These are phyloP conservation scores for Diaporthe helianthi DNA, from an alignment of 2,329 filamentous ascomycete genomes.

Conservation along the genomic window DNA sequence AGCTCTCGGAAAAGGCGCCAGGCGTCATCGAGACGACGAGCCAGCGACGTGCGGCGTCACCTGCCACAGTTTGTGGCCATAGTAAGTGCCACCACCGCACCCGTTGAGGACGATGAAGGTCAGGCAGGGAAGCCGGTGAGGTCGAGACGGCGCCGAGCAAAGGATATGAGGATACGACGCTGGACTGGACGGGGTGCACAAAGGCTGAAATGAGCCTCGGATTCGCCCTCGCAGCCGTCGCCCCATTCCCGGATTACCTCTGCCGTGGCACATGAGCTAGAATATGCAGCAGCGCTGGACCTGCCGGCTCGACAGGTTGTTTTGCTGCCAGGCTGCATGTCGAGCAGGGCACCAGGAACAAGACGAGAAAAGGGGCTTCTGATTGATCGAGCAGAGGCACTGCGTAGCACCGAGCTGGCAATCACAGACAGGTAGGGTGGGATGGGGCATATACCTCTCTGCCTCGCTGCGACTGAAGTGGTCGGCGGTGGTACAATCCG, in stretches of 20 bases:
- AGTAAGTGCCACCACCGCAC: background rate
- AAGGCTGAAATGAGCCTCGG: conserved; percentile 21
- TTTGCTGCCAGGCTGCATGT: conserved; percentile 1
- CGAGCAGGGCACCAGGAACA: conserved; percentile 15
- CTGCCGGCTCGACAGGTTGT: background rate
- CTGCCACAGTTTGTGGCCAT: background rate
- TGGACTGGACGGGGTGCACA: background rate
- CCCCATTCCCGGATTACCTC: background rate
- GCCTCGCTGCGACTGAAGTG: background rate
- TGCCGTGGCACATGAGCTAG: conserved; percentile 21
- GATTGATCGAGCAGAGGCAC: conserved; percentile 20
- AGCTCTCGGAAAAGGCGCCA: conserved; percentile 18
- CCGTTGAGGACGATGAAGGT: background rate
- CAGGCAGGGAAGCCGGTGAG: too few relatives aligned
- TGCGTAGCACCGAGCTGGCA: conserved; percentile 17
- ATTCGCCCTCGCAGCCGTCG: background rate
- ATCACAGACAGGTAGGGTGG: conserved; percentile 15
- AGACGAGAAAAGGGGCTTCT: conserved; percentile 18
- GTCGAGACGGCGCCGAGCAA: background rate
- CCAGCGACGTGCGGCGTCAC: conserved; percentile 11
- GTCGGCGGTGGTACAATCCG: background rate
- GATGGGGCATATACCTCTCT: conserved; percentile 16
- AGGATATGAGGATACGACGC: conserved; percentile 13
- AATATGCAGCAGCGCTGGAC: conserved; percentile 20
- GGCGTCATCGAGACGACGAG: background rate